Base-by-base conservation (phyloP, 2,329 filamentous ascomycete species). In the Ophiostoma novo-ulmi region DNA sequence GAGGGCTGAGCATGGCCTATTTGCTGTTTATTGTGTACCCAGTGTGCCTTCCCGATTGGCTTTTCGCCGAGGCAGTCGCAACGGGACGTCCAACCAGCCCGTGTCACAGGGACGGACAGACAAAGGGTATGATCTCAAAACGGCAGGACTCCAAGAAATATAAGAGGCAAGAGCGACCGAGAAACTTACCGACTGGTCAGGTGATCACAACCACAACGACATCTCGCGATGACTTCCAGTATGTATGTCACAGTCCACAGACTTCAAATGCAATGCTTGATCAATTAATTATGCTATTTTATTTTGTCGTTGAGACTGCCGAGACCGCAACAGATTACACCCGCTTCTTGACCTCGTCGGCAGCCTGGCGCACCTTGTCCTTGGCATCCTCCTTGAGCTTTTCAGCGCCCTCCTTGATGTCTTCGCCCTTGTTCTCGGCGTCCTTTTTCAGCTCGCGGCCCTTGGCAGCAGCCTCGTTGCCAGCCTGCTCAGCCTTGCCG, bases 331-430 rank as follows among this genome's bases (percentile, higher is more conserved):
- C 14, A 1, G 8, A 20, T 22, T 67, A 44, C 38, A 67, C 65
- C 7, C 38, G 58, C 71, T 75, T 75, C 77, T 79, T 77, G 10
- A 76, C 73, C 75, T 81, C 73, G 70, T 78, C 89, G 0, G 79
- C 79, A 39, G 77, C 75, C 1, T 82, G 82, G 74, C 84, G 79
- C 1, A 79, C 78, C 75, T 82, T 78, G 26, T 79, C 80, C 20
- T 78, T 77, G 39, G 74, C 71, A 1, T 70, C 31, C 22, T 20
- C 48, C 58, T 67, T 68, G 38, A 79, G 79, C 26, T 84, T 78
- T 77, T 85, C 85, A 67, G 83, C 79, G 79, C 44, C 77, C 75
- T 73, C 75, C 55, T 74, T 73, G 13, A 73, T 71, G 73, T 14
- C 82, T 48, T 80, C 79, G 73, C 74, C 77, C 75, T 80, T 79